Base-by-base conservation (phyloP, 169 alveolate genomes). In the Ichthyophthirius multifiliis region DNA sequence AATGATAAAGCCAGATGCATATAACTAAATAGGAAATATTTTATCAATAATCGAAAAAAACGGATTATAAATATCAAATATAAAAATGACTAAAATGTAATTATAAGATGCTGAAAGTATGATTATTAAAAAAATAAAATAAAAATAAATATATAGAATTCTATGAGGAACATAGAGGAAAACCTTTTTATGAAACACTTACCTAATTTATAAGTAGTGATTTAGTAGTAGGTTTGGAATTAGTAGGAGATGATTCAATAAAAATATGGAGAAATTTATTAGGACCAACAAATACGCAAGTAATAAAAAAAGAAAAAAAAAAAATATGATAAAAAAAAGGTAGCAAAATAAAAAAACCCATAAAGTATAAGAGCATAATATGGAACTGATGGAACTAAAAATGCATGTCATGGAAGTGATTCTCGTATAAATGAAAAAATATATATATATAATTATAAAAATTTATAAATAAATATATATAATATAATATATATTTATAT, bases 1-100 rank as follows among this genome's bases (percentile, higher is more conserved):
- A 18, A 86, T 94, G 94, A 89, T 94, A 4, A 94, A 94, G 46
- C 97, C 97, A 10, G 96, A 91, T 86, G 93, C 90, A n/a, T 94
- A 94, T 83, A 87, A 80, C 30, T 74, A 94, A 47, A 90, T 91
- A 62, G 97, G 97, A 34, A 89, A 94, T 74, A 89, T 94, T 16
- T 84, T 94, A 7, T 87, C 82, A 37, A 76, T 76, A 45, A 84
- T 91, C 45, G 79, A 84, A 13, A 43, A 82, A 67, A 73, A 71
- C 48, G 96, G 96, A 13, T 94, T 94, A 82, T 84, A 55, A 44
- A 90, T 94, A 23, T 74, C 79, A 71, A 91, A 90, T 63, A 63
- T 94, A 43, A 91, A 92, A 83, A 90, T 94, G 95, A 74, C 90
- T 16, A 89, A 83, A 80, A 81, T 94, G 84, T 73, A 80, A 39